phyloP scores from a whole-genome alignment of 345 rosid species.

The Eutrema yunnanense region DNA sequence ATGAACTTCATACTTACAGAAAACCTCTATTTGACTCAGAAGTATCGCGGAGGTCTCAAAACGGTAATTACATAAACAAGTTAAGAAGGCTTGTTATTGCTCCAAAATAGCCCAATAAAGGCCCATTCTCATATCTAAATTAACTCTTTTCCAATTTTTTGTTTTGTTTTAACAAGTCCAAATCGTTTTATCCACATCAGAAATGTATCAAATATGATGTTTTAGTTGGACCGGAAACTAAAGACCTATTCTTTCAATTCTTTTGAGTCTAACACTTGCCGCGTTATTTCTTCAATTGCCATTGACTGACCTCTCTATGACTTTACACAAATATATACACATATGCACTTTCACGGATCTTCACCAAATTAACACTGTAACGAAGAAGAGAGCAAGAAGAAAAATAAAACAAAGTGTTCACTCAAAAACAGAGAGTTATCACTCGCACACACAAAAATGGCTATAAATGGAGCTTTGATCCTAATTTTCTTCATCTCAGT shows the following conservation, averaged over 20 bases:
- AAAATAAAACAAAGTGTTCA: background rate
- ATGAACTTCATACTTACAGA: no score
- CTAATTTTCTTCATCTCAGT: background rate
- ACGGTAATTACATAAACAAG: background rate
- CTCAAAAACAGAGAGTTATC: no score
- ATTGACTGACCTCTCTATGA: constrained; percentile 5
- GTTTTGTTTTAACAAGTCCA: no score
- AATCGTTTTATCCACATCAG: no score
- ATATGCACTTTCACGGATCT: background rate
- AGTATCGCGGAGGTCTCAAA: background rate
- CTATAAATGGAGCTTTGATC: constrained; percentile 1
- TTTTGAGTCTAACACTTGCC: constrained; percentile 14
- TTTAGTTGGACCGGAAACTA: no score
- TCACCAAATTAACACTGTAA: background rate
- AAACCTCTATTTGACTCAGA: background rate
- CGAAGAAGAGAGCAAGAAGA: background rate
- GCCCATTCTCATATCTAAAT: background rate
- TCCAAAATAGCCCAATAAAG: constrained; percentile 2
- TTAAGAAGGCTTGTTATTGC: background rate
- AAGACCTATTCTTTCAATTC: no score
- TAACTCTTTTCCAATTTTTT: no score
- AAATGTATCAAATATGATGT: no score
- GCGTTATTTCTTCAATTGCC: background rate
- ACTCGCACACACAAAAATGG: background rate
- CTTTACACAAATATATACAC: background rate